phyloP scores from a whole-genome alignment of 1,284 basidiomycete genomes.

The Ustilago xerochloae region DNA sequence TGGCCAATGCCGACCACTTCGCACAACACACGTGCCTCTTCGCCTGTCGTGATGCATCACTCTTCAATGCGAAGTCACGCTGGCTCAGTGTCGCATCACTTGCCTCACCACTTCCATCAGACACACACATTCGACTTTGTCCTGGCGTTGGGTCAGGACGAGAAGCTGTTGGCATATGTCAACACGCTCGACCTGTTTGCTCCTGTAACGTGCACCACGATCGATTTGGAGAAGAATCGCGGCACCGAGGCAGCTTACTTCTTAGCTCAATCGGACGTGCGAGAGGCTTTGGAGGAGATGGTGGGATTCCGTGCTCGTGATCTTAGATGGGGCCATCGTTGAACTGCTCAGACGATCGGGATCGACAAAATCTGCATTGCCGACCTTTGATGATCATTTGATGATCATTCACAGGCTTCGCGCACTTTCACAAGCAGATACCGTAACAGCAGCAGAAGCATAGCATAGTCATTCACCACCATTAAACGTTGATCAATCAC shows the following conservation, averaged over 20 bases:
- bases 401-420: too few species aligned
- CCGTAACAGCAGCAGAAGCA: too few species aligned
- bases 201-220: slow-evolving; percentile 63
- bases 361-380: too few species aligned
- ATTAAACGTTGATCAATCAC: too few species aligned
- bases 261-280: slow-evolving; percentile 52
- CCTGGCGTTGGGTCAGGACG: slow-evolving; percentile 63
- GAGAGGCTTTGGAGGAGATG: slow-evolving; percentile 59
- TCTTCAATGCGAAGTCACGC: slow-evolving; percentile 22
- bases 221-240: slow-evolving; percentile 47
- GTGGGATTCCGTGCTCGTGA: slow-evolving; percentile 56
- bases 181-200: slow-evolving; percentile 65
- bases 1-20: slow-evolving; percentile 46
- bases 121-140: slow-evolving; percentile 64
- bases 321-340: slow-evolving; percentile 54
- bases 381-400: too few species aligned
- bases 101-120: slow-evolving; percentile 44
- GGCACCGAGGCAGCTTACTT: slow-evolving; percentile 61
- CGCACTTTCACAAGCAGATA: too few species aligned
- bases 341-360: too few species aligned
- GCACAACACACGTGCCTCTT: slow-evolving; percentile 28
- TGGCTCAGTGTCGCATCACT: slow-evolving; percentile 35
- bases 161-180: slow-evolving; percentile 62
- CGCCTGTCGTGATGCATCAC: slow-evolving; percentile 28
- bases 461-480: too few species aligned